phyloP scores from a whole-genome alignment of 768 basidiomycete genomes.

The Kwoniella sp. region DNA sequence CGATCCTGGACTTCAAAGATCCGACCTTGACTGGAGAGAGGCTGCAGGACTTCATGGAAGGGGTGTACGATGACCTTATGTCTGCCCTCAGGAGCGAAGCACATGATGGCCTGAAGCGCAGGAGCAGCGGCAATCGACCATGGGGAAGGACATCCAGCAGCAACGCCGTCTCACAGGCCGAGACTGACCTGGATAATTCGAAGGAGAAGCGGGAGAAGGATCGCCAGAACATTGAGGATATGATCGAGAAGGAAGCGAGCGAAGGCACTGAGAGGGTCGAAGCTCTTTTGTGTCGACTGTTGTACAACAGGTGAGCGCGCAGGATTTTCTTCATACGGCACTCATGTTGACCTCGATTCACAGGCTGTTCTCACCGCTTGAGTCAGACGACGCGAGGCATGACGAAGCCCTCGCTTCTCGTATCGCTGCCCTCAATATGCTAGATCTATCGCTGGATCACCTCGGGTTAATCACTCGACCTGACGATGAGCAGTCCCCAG shows the following conservation, averaged over 20 bases:
- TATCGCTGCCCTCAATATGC: slow-evolving; percentile 83
- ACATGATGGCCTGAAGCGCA: slow-evolving; percentile 23
- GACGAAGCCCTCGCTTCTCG: slow-evolving; percentile 85
- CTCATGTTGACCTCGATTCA: neutral
- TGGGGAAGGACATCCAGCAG: slow-evolving; percentile 29
- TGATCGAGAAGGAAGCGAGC: slow-evolving; percentile 54
- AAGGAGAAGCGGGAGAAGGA: slow-evolving; percentile 48
- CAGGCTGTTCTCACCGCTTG: slow-evolving; percentile 73
- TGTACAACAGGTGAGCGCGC: slow-evolving; percentile 74
- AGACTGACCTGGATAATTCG: slow-evolving; percentile 47
- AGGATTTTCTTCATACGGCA: no score
- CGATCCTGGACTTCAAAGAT: slow-evolving; percentile 40
- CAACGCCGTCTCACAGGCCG: slow-evolving; percentile 1
- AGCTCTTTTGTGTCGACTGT: slow-evolving; percentile 62
- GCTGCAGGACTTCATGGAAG: slow-evolving; percentile 68
- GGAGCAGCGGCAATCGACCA: slow-evolving; percentile 25
- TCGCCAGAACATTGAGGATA: slow-evolving; percentile 40
- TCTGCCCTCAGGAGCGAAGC: slow-evolving; percentile 42
- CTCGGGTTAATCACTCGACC: slow-evolving; percentile 75
- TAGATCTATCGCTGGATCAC: slow-evolving; percentile 82
- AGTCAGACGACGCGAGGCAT: slow-evolving; percentile 73
- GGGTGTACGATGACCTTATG: slow-evolving; percentile 63
- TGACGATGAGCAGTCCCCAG: slow-evolving; percentile 46
- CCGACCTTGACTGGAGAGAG: slow-evolving; percentile 52
- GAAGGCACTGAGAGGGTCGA: slow-evolving; percentile 69